A percentile compares a stretch with the other conserved stretches of the same genome.
Evolutionary conservation across 306 rosid genomes (phyloP).

Genomic region (Quercus suber): DNA sequence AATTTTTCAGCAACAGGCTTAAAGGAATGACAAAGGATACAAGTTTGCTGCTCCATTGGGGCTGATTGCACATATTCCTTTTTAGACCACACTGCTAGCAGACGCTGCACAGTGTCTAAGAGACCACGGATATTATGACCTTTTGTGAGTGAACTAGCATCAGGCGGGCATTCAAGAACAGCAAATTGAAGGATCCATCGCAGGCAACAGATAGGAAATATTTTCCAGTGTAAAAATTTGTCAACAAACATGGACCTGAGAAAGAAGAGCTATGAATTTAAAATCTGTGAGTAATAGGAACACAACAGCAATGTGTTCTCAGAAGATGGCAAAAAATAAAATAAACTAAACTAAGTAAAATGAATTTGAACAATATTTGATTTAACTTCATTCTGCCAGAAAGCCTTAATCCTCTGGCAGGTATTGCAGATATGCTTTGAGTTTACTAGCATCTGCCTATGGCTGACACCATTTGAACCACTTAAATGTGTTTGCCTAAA

Average conservation of each 20-base stretch:
- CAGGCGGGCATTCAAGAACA: slow-evolving; percentile 69
- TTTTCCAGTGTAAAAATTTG: slow-evolving; percentile 85
- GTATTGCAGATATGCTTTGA: neutral
- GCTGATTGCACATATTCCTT: slow-evolving; percentile 89
- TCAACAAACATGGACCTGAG: slow-evolving; percentile 81
- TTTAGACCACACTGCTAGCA: slow-evolving; percentile 73
- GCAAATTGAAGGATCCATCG: slow-evolving; percentile 91
- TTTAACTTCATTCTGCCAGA: neutral
- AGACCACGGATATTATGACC: slow-evolving; percentile 36
- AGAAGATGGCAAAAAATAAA: neutral
- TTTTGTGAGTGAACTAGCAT: slow-evolving; percentile 37
- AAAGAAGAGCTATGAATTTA: slow-evolving; percentile 21
- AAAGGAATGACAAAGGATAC: slow-evolving; percentile 65
- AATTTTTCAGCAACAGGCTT: neutral
- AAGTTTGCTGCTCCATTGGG: slow-evolving; percentile 81
- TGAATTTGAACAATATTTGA: neutral
- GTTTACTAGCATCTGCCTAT: neutral
- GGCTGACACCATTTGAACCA: neutral
- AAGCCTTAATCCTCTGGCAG: neutral
- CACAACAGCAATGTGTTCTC: neutral
- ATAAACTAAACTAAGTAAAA: neutral
- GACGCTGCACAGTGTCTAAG: slow-evolving; percentile 51
- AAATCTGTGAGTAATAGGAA: neutral
- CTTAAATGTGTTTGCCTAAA: neutral
- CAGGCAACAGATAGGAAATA: slow-evolving; percentile 81